phyloP scores from a whole-genome alignment of 305 asterid species.

The Ajuga reptans region DNA sequence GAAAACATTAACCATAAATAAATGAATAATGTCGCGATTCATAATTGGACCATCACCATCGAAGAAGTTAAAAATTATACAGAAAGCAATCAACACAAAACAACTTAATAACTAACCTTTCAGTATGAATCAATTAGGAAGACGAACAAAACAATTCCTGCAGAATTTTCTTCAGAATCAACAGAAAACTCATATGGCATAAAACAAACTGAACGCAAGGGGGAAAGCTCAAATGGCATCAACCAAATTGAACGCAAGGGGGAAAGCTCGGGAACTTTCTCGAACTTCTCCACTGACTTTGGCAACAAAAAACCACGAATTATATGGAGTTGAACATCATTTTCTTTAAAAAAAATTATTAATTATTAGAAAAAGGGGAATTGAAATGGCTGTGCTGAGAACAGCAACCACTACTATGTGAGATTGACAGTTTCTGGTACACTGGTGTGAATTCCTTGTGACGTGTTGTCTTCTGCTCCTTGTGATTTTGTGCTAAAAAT shows the following conservation, averaged over 20 bases:
- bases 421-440: not conserved
- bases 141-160: constrained; percentile 1
- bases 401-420: constrained; percentile 13
- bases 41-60: not conserved
- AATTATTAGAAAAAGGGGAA: not conserved
- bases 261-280: not conserved
- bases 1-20: not conserved
- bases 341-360: no score
- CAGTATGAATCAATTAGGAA: not conserved
- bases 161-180: constrained; percentile 4
- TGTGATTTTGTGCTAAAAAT: not conserved
- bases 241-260: not conserved
- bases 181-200: not conserved
- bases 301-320: not conserved
- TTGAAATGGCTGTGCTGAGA: constrained; percentile 1
- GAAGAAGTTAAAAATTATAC: not conserved
- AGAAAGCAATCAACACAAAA: not conserved
- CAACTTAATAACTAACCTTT: constrained; percentile 19
- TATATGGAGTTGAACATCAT: not conserved
- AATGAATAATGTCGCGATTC: not conserved
- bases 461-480: constrained; percentile 36
- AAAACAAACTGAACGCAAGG: not conserved
- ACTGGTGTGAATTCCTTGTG: constrained; percentile 22
- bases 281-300: not conserved
- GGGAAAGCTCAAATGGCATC: not conserved